Conservation (phyloP, 306 rosid genomes). For the Lathyrus sativus region DNA sequence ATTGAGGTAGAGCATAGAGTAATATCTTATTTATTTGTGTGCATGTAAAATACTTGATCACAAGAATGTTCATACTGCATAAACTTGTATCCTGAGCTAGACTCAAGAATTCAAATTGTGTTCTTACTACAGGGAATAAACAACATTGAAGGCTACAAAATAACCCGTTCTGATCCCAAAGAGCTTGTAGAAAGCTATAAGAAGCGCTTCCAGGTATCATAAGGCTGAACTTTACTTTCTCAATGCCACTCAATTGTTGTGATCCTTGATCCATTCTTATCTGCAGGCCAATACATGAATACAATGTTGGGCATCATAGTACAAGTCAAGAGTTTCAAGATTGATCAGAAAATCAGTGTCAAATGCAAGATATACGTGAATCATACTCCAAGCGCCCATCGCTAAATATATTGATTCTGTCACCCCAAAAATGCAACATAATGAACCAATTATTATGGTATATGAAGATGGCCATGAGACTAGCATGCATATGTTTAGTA, state of each 20-base stretch:
- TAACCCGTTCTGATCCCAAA: constrained; percentile 57
- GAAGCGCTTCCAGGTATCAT: constrained; percentile 54
- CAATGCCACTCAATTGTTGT: background rate
- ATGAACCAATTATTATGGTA: background rate
- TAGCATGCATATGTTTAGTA: background rate
- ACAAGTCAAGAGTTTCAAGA: background rate
- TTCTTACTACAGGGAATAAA: constrained; percentile 51
- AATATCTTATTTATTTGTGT: background rate
- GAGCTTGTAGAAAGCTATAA: constrained; percentile 62
- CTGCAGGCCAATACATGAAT: constrained; percentile 37
- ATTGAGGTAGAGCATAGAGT: constrained; percentile 52
- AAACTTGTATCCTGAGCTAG: constrained; percentile 20
- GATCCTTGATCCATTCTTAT: constrained; percentile 16
- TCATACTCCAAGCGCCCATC: background rate
- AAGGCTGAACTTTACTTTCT: constrained; percentile 5
- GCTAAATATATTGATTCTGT: background rate
- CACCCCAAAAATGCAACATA: constrained; percentile 10
- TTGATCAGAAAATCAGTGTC: background rate
- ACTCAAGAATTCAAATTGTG: constrained; percentile 2
- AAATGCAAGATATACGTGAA: background rate
- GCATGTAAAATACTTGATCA: no score
- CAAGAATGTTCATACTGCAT: no score
- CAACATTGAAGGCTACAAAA: constrained; percentile 61
- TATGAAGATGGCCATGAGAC: background rate
- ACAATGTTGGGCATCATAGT: constrained; percentile 3